Percentiles rank a stretch among this genome's conserved stretches.
phyloP scores from a whole-genome alignment of 2,329 filamentous ascomycete genomes.

The Diaporthe ampelina region DNA sequence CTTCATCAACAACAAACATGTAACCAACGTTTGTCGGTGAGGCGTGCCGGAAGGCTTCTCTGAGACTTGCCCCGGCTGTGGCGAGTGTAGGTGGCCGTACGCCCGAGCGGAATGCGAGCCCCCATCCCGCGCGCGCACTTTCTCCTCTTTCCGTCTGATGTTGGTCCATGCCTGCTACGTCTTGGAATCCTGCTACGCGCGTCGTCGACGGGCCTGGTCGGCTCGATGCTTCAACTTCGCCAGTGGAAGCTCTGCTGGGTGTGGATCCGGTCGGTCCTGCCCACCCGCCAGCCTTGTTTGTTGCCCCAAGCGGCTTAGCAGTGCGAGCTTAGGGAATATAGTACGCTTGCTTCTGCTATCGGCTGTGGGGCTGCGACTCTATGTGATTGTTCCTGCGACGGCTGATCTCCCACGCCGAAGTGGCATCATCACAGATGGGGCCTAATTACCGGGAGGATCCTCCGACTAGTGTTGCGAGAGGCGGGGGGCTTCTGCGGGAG shows the following conservation, averaged over 20 bases:
- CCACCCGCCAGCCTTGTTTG: background rate
- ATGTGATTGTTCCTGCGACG: slow-evolving; percentile 18
- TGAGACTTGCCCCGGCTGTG: slow-evolving; percentile 9
- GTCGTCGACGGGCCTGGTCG: slow-evolving; percentile 8
- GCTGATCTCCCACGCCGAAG: background rate
- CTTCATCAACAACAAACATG: slow-evolving; percentile 4
- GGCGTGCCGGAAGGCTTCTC: slow-evolving; percentile 6
- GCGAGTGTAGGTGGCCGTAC: slow-evolving; percentile 1
- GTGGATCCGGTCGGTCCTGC: background rate
- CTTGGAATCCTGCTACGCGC: slow-evolving; percentile 20
- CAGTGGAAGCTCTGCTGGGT: slow-evolving; percentile 3
- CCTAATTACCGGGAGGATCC: slow-evolving; percentile 22
- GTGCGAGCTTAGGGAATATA: background rate
- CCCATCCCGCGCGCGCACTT: slow-evolving; percentile 1
- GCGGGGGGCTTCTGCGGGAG: slow-evolving; percentile 7
- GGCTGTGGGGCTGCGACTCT: slow-evolving; percentile 7
- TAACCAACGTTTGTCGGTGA: background rate
- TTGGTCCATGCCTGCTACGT: slow-evolving; percentile 17
- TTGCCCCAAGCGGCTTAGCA: background rate
- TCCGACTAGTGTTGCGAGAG: slow-evolving; percentile 24
- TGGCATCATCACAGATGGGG: slow-evolving; percentile 20
- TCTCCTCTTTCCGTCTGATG: slow-evolving; percentile 26
- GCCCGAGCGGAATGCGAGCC: slow-evolving; percentile 20
- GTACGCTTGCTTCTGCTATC: background rate
- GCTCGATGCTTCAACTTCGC: background rate